phyloP scores from a whole-genome alignment of 2,329 filamentous ascomycete genomes.

The Harringtonia lauricola region DNA sequence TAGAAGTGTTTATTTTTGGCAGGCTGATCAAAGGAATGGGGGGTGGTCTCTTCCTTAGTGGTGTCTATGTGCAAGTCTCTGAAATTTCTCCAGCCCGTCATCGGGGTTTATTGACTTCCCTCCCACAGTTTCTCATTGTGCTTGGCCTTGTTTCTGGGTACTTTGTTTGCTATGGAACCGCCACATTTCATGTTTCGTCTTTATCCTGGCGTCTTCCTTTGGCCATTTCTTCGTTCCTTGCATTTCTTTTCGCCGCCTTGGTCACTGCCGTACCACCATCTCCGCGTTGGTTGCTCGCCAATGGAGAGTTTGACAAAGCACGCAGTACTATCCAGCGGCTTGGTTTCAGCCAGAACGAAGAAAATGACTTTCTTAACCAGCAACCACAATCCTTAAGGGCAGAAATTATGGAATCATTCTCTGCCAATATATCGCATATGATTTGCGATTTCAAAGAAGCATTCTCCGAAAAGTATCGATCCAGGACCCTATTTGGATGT shows the following conservation, averaged over 20 bases:
- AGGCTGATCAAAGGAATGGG: constrained; percentile 45
- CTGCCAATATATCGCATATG: constrained; percentile 17
- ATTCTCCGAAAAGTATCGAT: constrained; percentile 26
- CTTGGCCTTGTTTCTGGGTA: constrained; percentile 42
- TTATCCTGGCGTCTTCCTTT: constrained; percentile 47
- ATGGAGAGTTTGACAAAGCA: constrained; percentile 32
- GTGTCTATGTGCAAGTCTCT: constrained; percentile 41
- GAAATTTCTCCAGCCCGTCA: constrained; percentile 44
- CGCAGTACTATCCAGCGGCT: constrained; percentile 25
- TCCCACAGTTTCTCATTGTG: constrained; percentile 42
- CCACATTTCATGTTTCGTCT: constrained; percentile 27
- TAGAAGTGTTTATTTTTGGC: constrained; percentile 44
- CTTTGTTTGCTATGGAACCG: constrained; percentile 49
- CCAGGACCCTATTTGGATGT: constrained; percentile 37
- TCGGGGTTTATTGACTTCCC: constrained; percentile 39
- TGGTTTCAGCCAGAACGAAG: constrained; percentile 29
- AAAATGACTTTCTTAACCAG: constrained; percentile 25
- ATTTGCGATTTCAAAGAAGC: constrained; percentile 21
- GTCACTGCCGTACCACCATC: constrained; percentile 33
- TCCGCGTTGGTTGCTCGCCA: constrained; percentile 43
- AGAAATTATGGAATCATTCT: constrained; percentile 17
- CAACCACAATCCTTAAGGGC: constrained; percentile 12
- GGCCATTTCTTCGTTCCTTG: constrained; percentile 24
- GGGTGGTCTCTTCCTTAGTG: constrained; percentile 44
- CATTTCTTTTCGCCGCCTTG: constrained; percentile 19